phyloP scores from a whole-genome alignment of 306 rosid species.

The Amphicarpaea edgeworthii region DNA sequence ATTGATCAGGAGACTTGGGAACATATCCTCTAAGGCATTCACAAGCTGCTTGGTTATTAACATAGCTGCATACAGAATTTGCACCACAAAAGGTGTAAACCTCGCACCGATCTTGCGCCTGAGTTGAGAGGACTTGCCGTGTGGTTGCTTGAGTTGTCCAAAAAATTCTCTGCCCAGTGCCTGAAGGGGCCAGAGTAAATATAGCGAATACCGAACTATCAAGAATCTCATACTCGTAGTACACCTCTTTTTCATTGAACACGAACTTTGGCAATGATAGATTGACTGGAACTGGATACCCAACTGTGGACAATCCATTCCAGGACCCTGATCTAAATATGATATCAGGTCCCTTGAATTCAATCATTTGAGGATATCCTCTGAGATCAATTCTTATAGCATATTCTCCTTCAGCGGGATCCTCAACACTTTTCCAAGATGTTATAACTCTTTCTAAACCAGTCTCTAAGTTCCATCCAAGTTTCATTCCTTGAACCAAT shows the following conservation, averaged over 20 bases:
- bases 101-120: not conserved
- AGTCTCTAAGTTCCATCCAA: constrained; percentile 30
- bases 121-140: not conserved
- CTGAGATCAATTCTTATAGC: not conserved
- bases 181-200: constrained; percentile 11
- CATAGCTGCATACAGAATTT: constrained; percentile 7
- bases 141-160: not conserved
- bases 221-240: constrained; percentile 5
- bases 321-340: constrained; percentile 1
- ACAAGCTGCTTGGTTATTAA: not conserved
- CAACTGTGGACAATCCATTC: constrained; percentile 22
- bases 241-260: constrained; percentile 28
- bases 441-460: constrained; percentile 16
- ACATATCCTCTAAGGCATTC: not conserved
- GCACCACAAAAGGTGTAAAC: not conserved
- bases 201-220: not conserved
- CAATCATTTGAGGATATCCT: not conserved
- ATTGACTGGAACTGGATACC: not conserved
- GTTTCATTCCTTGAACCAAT: constrained; percentile 27
- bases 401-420: constrained; percentile 37
- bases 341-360: not conserved
- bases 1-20: not conserved
- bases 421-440: constrained; percentile 37
- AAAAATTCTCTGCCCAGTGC: not conserved
- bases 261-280: not conserved